phyloP scores from a whole-genome alignment of 306 rosid species.

The Corylus avellana region DNA sequence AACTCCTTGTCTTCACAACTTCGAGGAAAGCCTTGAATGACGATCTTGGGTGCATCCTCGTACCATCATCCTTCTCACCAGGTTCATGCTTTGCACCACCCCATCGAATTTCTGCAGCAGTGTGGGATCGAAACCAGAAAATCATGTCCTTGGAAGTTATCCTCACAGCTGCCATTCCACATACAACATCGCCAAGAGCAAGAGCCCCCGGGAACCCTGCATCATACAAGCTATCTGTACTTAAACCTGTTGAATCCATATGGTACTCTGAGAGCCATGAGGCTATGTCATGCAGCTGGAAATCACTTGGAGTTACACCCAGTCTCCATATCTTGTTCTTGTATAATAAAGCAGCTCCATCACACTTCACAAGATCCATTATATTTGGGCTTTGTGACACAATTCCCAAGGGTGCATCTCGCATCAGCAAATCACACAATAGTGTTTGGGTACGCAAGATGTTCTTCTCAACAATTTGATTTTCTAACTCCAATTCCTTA shows the following conservation, averaged over 20 bases:
- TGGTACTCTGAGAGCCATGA: slow-evolving; percentile 71
- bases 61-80: slow-evolving; percentile 72
- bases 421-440: slow-evolving; percentile 92
- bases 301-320: slow-evolving; percentile 74
- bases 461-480: slow-evolving; percentile 82
- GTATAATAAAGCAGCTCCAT: slow-evolving; percentile 87
- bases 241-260: slow-evolving; percentile 91
- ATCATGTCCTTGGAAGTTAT: slow-evolving; percentile 69
- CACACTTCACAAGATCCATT: slow-evolving; percentile 96
- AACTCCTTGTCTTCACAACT: slow-evolving; percentile 76
- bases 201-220: slow-evolving; percentile 82
- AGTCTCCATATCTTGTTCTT: slow-evolving; percentile 71
- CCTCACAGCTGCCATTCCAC: slow-evolving; percentile 97
- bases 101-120: slow-evolving; percentile 91
- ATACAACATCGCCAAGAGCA: slow-evolving; percentile 65
- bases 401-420: slow-evolving; percentile 91
- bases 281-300: slow-evolving; percentile 69
- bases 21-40: slow-evolving; percentile 98
- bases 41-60: slow-evolving; percentile 94
- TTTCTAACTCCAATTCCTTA: slow-evolving; percentile 82
- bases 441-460: slow-evolving; percentile 90
- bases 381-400: slow-evolving; percentile 84
- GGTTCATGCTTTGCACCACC: slow-evolving; percentile 94
- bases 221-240: slow-evolving; percentile 92
- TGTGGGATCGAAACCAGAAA: slow-evolving; percentile 87